Conservation (phyloP, 306 rosid species). For the Quercus parvula region DNA sequence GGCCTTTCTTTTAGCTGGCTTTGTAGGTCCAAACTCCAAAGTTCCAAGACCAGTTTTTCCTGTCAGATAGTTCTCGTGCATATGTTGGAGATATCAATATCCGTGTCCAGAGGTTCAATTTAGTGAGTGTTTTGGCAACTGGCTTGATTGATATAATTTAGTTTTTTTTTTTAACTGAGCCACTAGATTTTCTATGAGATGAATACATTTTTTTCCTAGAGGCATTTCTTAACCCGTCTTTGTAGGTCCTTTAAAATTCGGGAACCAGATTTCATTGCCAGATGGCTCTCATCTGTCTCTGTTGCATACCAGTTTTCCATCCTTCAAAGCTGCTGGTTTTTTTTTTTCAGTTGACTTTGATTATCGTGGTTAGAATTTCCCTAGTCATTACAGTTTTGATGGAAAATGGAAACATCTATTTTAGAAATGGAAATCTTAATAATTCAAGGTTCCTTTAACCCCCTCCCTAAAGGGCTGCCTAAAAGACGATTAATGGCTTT, state of each 20-base stretch:
- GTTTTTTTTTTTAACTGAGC: not conserved
- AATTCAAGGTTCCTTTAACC: not conserved
- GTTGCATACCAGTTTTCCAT: not conserved
- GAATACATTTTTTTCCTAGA: not conserved
- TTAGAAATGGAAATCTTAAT: not conserved
- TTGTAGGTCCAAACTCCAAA: not conserved
- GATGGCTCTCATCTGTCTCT: not conserved
- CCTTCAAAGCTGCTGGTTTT: not conserved
- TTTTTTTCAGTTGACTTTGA: not conserved
- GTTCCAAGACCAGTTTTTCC: not conserved
- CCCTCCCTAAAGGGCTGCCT: not conserved
- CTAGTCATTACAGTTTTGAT: not conserved
- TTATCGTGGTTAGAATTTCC: not conserved
- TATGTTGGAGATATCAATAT: not conserved
- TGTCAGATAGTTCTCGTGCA: not conserved
- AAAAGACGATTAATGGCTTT: not conserved
- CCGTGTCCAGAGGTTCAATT: not conserved
- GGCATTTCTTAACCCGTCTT: not conserved
- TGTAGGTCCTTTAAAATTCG: not conserved
- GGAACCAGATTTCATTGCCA: not conserved
- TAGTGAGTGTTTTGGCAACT: not conserved
- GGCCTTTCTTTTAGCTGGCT: not conserved
- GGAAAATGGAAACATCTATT: not conserved
- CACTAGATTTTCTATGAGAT: not conserved
- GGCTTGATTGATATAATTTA: not conserved